These are phyloP conservation scores for Ganoderma lucidum DNA, from an alignment of 1,284 basidiomycete genomes.

Conservation along the genomic window DNA sequence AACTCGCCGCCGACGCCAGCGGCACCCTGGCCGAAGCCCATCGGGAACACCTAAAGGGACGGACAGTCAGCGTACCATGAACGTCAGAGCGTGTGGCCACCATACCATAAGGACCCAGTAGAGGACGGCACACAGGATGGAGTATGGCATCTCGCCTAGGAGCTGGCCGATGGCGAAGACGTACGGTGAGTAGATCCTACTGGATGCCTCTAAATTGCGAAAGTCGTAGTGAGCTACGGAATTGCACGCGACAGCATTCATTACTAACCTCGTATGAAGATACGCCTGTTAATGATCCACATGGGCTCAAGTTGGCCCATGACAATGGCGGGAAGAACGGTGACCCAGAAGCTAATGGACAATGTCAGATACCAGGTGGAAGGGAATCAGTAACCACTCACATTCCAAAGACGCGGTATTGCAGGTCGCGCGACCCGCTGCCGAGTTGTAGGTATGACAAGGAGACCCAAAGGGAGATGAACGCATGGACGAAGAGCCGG, in stretches of 20 bases:
- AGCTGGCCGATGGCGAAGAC: constrained; percentile 88
- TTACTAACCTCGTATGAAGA: constrained; percentile 68
- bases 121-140: constrained; percentile 71
- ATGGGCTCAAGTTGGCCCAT: constrained; percentile 86
- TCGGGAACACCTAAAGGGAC: constrained; percentile 62
- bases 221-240: not conserved
- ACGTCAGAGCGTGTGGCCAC: constrained; percentile 12
- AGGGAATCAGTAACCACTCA: constrained; percentile 43
- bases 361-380: constrained; percentile 18
- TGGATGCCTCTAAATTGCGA: constrained; percentile 62
- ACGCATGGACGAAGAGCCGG: constrained; percentile 79
- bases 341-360: constrained; percentile 66
- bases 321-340: constrained; percentile 78
- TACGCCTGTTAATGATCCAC: constrained; percentile 83
- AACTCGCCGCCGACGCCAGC: constrained; percentile 72
- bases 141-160: constrained; percentile 85
- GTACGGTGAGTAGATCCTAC: constrained; percentile 80
- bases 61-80: constrained; percentile 29
- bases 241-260: not conserved
- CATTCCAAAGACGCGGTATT: constrained; percentile 88
- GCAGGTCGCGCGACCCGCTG: constrained; percentile 73
- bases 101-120: constrained; percentile 82
- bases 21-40: constrained; percentile 74
- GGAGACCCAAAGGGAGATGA: constrained; percentile 83
- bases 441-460: constrained; percentile 87